Evolutionary conservation across 768 basidiomycete genomes (phyloP), one percentile per base, ranked within the genome.

Genomic region (Lactarius akahatsu): DNA sequence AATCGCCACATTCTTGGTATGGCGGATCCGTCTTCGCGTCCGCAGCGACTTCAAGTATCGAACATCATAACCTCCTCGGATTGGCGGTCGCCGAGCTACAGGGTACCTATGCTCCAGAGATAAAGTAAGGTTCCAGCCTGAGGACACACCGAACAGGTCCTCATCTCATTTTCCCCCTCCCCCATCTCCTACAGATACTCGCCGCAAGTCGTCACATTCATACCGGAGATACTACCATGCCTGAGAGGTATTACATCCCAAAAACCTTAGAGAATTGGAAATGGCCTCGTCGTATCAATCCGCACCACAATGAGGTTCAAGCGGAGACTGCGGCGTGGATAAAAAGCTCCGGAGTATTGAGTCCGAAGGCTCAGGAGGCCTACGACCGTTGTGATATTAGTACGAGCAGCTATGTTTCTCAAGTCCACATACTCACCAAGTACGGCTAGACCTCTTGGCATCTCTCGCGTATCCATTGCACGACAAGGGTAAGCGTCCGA

Each of bases 361-460:
- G 45, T 7, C 45, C 60, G 4, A 55, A 56, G n/a, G 56, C 69
- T 7, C 63, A 56, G 43, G 28, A 41, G 3, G 63, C 66, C 20
- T 66, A 65, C 52, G 55, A 67, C 10, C 26, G n/a, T 1, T 72
- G 71, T 41, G 57, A 71, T 47, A 64, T 71, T 32, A 64, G 71
- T 71, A 57, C 45, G 69, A 61, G 15, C 5, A 15, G 3, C 28
- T n/a, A 34, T 9, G 34, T 36, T 41, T 15, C 13, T 23, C 36
- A 13, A 16, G 50, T 10, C n/a, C 4, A 32, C n/a, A 43, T n/a
- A 41, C 56, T 57, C 34, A 56, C n/a, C 4, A 13, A 38, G 36
- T 32, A 34, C 20, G 34, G 30, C 32, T n/a, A 72, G 72, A 56
- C 41, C 63, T 72, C 15, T 43, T 72, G 4, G 66, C 69, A 18